Conservation (phyloP, 129 eudicot genomes). For the Flaveria linearis region DNA sequence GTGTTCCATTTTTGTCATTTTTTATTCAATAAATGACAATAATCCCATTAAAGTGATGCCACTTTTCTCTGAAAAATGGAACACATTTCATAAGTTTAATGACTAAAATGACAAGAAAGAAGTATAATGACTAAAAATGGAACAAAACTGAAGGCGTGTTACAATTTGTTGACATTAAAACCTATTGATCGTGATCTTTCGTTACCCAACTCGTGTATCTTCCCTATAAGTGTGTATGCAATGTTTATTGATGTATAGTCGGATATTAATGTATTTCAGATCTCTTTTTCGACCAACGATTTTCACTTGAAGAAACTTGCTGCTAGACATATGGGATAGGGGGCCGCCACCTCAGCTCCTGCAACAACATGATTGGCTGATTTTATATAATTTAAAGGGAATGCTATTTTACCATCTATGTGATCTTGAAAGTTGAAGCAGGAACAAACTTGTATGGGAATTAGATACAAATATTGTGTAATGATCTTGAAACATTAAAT, state of each 20-base stretch:
- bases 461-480: conserved; percentile 9
- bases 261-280: conserved; percentile 17
- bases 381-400: conserved; percentile 31
- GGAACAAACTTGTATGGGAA: conserved; percentile 1
- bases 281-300: not conserved
- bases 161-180: not conserved
- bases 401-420: not conserved
- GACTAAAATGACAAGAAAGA: not conserved
- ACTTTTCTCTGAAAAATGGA: not conserved
- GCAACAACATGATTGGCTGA: conserved; percentile 20
- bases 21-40: not conserved
- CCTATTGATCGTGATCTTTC: not conserved
- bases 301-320: not conserved
- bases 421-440: not conserved
- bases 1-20: too few species aligned
- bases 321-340: not conserved
- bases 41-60: not conserved
- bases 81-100: not conserved
- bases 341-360: conserved; percentile 9
- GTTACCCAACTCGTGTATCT: too few species aligned
- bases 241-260: not conserved
- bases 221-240: not conserved
- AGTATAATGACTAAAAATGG: not conserved
- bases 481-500: not conserved
- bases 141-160: not conserved